Percentiles rank a stretch among this genome's conserved stretches.
phyloP scores from a whole-genome alignment of 352 stramenopile species.

The Globisporangium acanthophoron region DNA sequence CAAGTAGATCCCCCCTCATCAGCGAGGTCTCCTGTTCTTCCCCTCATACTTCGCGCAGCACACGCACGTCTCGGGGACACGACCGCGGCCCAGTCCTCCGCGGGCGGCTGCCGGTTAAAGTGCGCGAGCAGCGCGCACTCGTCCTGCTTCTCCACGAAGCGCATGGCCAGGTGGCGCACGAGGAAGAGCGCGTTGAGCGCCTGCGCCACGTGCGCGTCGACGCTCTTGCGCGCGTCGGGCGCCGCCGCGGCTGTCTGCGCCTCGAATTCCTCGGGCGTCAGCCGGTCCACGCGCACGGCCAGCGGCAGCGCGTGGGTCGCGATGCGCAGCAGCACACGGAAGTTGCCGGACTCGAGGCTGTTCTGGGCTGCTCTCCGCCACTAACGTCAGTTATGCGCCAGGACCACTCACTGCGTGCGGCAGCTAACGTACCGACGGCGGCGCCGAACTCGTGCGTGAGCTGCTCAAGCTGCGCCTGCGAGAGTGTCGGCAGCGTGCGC shows the following conservation, averaged over 20 bases:
- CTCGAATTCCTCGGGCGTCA: slow-evolving; percentile 44
- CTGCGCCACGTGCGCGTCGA: slow-evolving; percentile 42
- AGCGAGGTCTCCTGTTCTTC: not conserved
- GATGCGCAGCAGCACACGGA: slow-evolving; percentile 62
- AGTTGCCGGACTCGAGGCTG: slow-evolving; percentile 68
- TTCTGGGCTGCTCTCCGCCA: slow-evolving; percentile 36
- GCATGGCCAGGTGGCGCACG: slow-evolving; percentile 65
- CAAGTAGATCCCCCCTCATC: not conserved
- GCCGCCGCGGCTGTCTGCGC: slow-evolving; percentile 22
- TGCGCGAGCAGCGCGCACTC: slow-evolving; percentile 55
- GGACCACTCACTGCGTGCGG: too few species aligned
- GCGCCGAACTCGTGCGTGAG: slow-evolving; percentile 62
- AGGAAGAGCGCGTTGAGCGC: slow-evolving; percentile 71
- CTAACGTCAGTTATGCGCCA: too few species aligned
- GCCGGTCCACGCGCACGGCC: slow-evolving; percentile 47
- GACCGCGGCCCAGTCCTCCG: slow-evolving; percentile 22
- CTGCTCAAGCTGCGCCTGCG: slow-evolving; percentile 48
- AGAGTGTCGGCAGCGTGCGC: slow-evolving; percentile 41
- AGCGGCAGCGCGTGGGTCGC: slow-evolving; percentile 50
- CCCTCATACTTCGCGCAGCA: not conserved
- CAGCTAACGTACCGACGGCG: slow-evolving; percentile 33
- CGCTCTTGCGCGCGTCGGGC: slow-evolving; percentile 14
- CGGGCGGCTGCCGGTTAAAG: slow-evolving; percentile 38
- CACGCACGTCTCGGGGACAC: slow-evolving; percentile 26
- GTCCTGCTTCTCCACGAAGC: slow-evolving; percentile 66